phyloP scores from a whole-genome alignment of 345 rosid species.

The Streptanthus diversifolius region DNA sequence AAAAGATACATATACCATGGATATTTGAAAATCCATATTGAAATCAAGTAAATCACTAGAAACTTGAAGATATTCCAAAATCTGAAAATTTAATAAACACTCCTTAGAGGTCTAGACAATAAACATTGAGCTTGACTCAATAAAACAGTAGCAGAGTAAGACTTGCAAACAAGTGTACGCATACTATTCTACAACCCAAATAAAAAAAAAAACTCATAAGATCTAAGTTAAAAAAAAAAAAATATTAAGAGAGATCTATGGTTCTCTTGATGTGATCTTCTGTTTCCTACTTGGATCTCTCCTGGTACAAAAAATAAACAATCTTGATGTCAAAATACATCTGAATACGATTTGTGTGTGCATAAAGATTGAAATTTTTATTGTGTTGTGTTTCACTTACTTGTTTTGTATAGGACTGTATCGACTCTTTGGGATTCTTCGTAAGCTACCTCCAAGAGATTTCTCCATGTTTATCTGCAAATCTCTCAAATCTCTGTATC shows the following conservation, averaged over 20 bases:
- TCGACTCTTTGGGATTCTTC: conserved; percentile 31
- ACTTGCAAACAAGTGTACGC: conserved; percentile 4
- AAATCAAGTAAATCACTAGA: not conserved
- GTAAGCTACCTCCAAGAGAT: conserved; percentile 22
- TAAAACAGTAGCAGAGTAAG: not conserved
- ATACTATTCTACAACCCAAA: not conserved
- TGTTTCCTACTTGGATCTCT: conserved; percentile 33
- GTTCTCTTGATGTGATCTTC: conserved; percentile 23
- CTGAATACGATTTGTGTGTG: not conserved
- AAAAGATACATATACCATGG: not conserved
- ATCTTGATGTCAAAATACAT: conserved; percentile 9
- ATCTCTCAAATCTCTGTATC: conserved; percentile 15
- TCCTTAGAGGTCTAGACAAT: conserved; percentile 8
- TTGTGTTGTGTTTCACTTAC: conserved; percentile 11
- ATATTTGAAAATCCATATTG: not conserved
- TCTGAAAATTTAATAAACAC: conserved; percentile 20
- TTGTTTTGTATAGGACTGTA: conserved; percentile 35
- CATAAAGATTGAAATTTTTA: not conserved
- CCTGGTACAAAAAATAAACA: conserved; percentile 23
- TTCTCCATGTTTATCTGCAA: conserved; percentile 14
- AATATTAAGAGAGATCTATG: conserved; percentile 6
- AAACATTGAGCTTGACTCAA: not conserved
- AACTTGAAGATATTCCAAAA: not conserved
- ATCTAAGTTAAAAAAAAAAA: not conserved
- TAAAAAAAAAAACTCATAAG: not conserved